phyloP scores from a whole-genome alignment of 805 yeast genomes.

The Hanseniaspora valbyensis region DNA sequence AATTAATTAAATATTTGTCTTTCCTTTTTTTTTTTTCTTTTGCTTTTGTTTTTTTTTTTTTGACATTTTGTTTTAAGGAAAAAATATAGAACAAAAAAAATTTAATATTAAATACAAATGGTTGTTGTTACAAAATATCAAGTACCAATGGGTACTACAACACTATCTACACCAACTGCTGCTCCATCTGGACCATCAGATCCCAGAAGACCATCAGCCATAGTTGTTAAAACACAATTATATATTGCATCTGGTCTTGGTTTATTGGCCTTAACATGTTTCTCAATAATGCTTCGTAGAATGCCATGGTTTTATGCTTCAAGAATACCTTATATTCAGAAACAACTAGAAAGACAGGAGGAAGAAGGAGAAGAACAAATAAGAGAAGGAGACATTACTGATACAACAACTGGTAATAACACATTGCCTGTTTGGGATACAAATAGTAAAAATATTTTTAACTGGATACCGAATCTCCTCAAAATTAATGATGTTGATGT shows the following conservation, averaged over 20 bases:
- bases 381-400: not conserved
- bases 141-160: not conserved
- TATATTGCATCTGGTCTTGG: conserved; percentile 63
- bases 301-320: conserved; percentile 83
- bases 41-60: too few relatives aligned
- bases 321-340: conserved; percentile 31
- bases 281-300: conserved; percentile 57
- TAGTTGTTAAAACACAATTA: conserved; percentile 70
- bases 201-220: conserved; percentile 31
- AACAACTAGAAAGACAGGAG: conserved; percentile 16
- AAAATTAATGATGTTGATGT: conserved; percentile 62
- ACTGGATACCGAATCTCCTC: conserved; percentile 67
- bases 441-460: conserved; percentile 36
- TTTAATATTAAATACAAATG: conserved; percentile 23
- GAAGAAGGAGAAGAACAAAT: not conserved
- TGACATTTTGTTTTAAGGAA: too few relatives aligned
- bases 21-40: too few relatives aligned
- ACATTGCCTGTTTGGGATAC: conserved; percentile 7
- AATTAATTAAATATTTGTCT: too few relatives aligned
- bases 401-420: not conserved
- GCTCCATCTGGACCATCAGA: conserved; percentile 20
- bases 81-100: too few relatives aligned
- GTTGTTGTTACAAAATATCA: conserved; percentile 60
- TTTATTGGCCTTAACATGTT: conserved; percentile 49
- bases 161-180: not conserved